Evolutionary conservation across 2,329 filamentous ascomycete genomes (phyloP), one percentile per base, ranked within the genome.

Genomic region (Didymella sp.): DNA sequence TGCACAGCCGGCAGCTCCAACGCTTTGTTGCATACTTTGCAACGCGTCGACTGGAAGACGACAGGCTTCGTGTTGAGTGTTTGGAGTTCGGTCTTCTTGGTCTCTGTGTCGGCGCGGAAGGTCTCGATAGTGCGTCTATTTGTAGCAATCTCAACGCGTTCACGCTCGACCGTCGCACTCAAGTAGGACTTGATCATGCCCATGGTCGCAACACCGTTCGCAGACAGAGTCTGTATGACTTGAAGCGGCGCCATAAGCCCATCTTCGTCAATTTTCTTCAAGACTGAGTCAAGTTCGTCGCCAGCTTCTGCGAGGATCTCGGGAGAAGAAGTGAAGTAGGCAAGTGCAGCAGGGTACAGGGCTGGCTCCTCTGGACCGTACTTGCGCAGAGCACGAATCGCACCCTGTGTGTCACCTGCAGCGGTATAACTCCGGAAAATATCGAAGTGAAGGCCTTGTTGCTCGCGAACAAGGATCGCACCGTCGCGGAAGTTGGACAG

Each of bases 391-490:
- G 95, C 93, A 71, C 89, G 91, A 71, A 99, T 92, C 5, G 94
- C 94, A 9, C 95, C 94, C 37, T 85, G 83, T 0, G 95, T 99
- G 74, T 99, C 95, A 63, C 92, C 92, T 21, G 93, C 92, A 0
- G 92, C 87, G 1, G 94, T 96, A 74, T 96, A 97, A 1, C 94
- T 97, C 45, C 95, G 89, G 80, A 99, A 98, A 58, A 99, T 98
- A 76, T 99, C 95, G 54, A 93, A 95, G 38, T 91, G 85, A 2
- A 99, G 84, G 19, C 93, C 92, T 58, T 96, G 91, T 71, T 97
- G 91, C 78, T 99, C 95, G 64, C 93, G 91, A 52, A 99, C 93
- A 1, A 99, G 85, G 1, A 92, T 91, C 0, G 92, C 96, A 17
- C 95, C 95, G 69, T 96, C 92, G 41, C 86, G 84, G 79, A 98